These are phyloP conservation scores for Nasturtium officinale DNA, from an alignment of 345 rosid species.

Conservation along the genomic window DNA sequence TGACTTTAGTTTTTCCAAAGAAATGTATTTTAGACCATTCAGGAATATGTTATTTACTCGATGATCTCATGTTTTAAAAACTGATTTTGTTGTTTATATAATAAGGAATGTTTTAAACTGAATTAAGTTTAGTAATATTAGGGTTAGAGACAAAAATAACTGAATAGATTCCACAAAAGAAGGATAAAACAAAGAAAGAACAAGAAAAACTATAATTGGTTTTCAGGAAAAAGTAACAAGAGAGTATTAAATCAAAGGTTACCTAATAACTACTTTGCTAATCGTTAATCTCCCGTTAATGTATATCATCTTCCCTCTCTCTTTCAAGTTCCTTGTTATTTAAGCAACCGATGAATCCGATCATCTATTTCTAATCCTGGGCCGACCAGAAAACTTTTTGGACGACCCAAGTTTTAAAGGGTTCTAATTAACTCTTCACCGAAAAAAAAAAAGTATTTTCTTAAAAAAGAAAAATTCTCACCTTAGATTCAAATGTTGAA, in stretches of 20 bases:
- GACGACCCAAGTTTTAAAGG: constrained; percentile 40
- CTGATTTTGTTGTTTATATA: not conserved
- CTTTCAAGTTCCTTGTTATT: constrained; percentile 34
- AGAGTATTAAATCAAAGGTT: constrained; percentile 29
- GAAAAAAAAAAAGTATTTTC: not conserved
- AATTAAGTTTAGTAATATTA: too few relatives aligned
- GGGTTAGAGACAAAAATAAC: constrained; percentile 28
- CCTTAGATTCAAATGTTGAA: constrained; percentile 32
- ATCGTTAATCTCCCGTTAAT: constrained; percentile 39
- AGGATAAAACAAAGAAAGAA: constrained; percentile 35
- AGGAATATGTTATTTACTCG: too few relatives aligned
- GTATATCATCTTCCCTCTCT: constrained; percentile 26
- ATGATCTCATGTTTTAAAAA: not conserved
- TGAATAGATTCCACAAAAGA: constrained; percentile 35
- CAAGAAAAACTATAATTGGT: constrained; percentile 40
- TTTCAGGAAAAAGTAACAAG: constrained; percentile 22
- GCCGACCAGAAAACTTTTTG: constrained; percentile 42
- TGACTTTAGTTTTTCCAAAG: too few relatives aligned
- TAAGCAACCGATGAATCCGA: constrained; percentile 35
- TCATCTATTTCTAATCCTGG: constrained; percentile 40
- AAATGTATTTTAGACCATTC: too few relatives aligned
- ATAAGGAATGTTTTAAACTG: too few relatives aligned
- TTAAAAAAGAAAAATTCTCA: not conserved
- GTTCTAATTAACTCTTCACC: constrained; percentile 29
- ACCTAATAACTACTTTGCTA: constrained; percentile 35